Conservation (phyloP, 2,329 filamentous ascomycete species). For the Sporothrix variecibatus region DNA sequence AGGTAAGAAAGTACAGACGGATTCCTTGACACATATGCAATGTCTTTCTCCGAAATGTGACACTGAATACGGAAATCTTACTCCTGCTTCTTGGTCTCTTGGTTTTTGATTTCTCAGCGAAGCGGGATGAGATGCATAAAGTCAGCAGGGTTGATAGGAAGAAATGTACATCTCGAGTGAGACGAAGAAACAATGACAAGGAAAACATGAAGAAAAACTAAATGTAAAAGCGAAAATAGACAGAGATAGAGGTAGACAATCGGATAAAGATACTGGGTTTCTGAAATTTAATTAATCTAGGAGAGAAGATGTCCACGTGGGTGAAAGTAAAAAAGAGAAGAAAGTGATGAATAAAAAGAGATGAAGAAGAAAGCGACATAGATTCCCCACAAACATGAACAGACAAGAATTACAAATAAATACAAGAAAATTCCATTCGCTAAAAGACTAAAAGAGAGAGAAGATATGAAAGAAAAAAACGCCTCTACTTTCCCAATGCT, state of each 20-base stretch:
- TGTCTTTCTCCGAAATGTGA: neutral
- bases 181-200: no score
- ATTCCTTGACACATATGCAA: neutral
- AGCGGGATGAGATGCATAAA: neutral
- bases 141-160: no score
- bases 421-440: neutral
- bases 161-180: no score
- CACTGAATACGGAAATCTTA: no score
- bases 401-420: neutral
- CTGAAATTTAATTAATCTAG: no score
- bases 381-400: neutral
- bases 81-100: no score
- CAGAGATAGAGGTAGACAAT: no score
- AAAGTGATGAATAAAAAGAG: neutral
- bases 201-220: no score
- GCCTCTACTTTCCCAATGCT: constrained; percentile 14
- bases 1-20: neutral
- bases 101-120: neutral
- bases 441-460: neutral
- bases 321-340: neutral
- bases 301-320: constrained; percentile 1
- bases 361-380: neutral
- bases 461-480: neutral
- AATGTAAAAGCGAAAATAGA: no score
- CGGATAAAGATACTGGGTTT: no score